Conservation (phyloP, 768 basidiomycete species). For the Naganishia vaughanmartiniae region DNA sequence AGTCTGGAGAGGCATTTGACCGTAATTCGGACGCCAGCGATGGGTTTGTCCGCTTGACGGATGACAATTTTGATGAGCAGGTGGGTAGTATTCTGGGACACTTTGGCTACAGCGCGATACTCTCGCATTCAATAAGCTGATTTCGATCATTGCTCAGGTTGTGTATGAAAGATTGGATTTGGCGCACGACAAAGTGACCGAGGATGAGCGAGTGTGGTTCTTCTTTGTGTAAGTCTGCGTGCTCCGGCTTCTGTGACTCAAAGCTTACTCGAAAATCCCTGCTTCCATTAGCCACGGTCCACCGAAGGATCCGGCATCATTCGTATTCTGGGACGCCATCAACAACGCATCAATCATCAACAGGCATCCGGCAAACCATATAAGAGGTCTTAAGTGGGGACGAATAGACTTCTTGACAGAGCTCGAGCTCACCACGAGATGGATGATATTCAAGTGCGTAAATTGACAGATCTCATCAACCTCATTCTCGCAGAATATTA, state of each 20-base stretch:
- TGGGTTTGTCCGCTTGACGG: constrained; percentile 73
- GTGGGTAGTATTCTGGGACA: background rate
- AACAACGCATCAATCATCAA: constrained; percentile 71
- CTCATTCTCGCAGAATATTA: background rate
- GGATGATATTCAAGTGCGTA: constrained; percentile 75
- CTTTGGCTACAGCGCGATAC: background rate
- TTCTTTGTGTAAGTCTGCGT: constrained; percentile 64
- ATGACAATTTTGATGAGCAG: constrained; percentile 68
- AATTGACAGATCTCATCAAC: background rate
- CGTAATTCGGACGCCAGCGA: constrained; percentile 65
- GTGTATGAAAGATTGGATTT: constrained; percentile 64
- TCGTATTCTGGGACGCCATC: constrained; percentile 69
- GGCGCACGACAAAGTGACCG: constrained; percentile 52
- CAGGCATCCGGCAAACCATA: constrained; percentile 62
- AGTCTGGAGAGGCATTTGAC: constrained; percentile 64
- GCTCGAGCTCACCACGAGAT: constrained; percentile 76
- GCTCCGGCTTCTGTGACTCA: background rate
- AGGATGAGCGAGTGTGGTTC: constrained; percentile 70
- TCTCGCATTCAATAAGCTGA: background rate
- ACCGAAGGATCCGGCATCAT: constrained; percentile 66
- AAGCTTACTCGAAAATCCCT: background rate
- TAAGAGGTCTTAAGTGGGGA: constrained; percentile 63
- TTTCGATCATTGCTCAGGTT: constrained; percentile 54
- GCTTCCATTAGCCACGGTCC: constrained; percentile 60
- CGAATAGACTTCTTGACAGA: constrained; percentile 85